Evolutionary conservation across 768 basidiomycete genomes (phyloP), one percentile per base, ranked within the genome.

Genomic region (Amanita rimosa): DNA sequence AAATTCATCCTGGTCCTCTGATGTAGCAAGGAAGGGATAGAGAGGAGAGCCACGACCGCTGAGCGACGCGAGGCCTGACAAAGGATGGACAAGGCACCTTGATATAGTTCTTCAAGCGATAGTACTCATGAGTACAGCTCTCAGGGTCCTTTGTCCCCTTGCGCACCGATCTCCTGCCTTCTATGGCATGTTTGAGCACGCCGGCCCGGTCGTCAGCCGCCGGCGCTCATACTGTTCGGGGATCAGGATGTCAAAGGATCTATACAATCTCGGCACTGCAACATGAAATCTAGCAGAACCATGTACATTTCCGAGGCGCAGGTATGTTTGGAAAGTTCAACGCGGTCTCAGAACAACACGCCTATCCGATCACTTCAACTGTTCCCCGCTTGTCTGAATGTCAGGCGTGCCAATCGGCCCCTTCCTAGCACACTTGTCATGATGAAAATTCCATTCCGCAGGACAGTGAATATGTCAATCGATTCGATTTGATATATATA

Each of bases 1-100:
- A 95, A 94, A 67, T 94, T 94, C 92, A 95, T 94, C 26, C 48
- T 43, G 29, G 9, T 29, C 24, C 16, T 8, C 14, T 16, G 41
- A 2, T 14, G 41, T 16, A 16, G 16, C 22, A 26, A 4, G 24
- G 26, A 43, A 27, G 41, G n/a, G 26, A 42, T 9, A 22, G 41
- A 14, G 41, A 31, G 31, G 29, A 45, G 16, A 13, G 41, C 41
- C 41, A 43, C 14, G 14, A 41, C 40, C 14, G n/a, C 22, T 26
- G 40, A 43, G 41, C n/a, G 27, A 43, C 41, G 41, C 41, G 14
- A 43, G 27, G 40, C 24, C 22, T 26, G 22, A 31, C 27, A n/a
- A 43, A 16, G 10, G 16, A 16, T 6, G 10, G n/a, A 43, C 14
- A 16, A 17, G 41, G 27, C 41, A 43, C 41, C 41, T 43, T 43